These are phyloP conservation scores for Porodaedalea pini DNA, from an alignment of 1,284 basidiomycete genomes.

Conservation along the genomic window DNA sequence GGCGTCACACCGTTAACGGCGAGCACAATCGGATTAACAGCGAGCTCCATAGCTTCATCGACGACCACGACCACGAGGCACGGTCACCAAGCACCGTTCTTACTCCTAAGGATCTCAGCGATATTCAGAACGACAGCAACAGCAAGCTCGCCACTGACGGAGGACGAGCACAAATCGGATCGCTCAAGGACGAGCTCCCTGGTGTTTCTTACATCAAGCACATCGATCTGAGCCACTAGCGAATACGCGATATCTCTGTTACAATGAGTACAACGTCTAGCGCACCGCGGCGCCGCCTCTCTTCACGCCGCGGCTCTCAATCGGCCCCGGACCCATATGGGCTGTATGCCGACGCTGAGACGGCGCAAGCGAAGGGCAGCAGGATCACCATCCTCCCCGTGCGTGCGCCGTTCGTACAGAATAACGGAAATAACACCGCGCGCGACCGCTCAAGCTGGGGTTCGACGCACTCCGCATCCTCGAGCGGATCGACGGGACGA, in stretches of 20 bases:
- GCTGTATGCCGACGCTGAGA: slow-evolving; percentile 24
- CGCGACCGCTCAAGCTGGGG: slow-evolving; percentile 24
- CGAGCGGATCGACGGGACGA: slow-evolving; percentile 15
- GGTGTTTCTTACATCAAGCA: not conserved
- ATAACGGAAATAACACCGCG: slow-evolving; percentile 10
- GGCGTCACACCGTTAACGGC: too few relatives aligned
- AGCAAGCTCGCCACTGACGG: too few relatives aligned
- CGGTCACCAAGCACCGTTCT: too few relatives aligned
- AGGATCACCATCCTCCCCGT: slow-evolving; percentile 33
- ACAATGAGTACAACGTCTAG: slow-evolving; percentile 11
- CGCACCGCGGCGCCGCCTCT: slow-evolving; percentile 24
- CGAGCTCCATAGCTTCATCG: too few relatives aligned
- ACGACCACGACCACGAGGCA: too few relatives aligned
- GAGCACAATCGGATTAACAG: too few relatives aligned
- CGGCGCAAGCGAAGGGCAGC: slow-evolving; percentile 25
- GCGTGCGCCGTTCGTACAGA: slow-evolving; percentile 16
- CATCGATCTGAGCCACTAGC: too few relatives aligned
- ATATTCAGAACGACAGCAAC: too few relatives aligned
- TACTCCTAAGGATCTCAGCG: too few relatives aligned
- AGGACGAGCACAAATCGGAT: too few relatives aligned
- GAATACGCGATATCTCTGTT: not conserved
- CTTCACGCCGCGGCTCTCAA: slow-evolving; percentile 29
- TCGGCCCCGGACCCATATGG: slow-evolving; percentile 31
- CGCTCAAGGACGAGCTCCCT: not conserved
- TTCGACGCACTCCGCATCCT: slow-evolving; percentile 18